phyloP scores from a whole-genome alignment of 2,329 filamentous ascomycete species.

The Cladophialophora immunda region DNA sequence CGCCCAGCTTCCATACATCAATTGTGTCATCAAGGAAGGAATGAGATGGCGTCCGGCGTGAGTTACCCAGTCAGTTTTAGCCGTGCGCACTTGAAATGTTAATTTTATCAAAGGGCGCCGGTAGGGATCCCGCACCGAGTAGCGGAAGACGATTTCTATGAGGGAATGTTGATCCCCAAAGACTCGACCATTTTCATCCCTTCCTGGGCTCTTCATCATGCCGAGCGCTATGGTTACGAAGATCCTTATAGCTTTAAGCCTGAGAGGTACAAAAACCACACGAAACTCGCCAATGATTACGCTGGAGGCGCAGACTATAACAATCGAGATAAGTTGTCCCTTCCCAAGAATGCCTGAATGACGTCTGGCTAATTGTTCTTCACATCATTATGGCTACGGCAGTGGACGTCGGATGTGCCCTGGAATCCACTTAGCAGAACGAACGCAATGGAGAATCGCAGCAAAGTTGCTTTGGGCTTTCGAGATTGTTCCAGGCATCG shows the following conservation, averaged over 20 bases:
- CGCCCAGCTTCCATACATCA: constrained; percentile 46
- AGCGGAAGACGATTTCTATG: constrained; percentile 59
- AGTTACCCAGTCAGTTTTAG: too few relatives aligned
- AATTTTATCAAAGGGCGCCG: constrained; percentile 15
- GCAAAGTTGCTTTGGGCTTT: constrained; percentile 24
- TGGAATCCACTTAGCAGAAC: constrained; percentile 37
- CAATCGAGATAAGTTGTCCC: constrained; percentile 14
- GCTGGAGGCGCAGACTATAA: constrained; percentile 18
- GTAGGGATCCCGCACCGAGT: constrained; percentile 38
- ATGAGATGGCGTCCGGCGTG: constrained; percentile 52
- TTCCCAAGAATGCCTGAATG: not conserved
- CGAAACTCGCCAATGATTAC: constrained; percentile 17
- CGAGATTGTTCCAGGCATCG: not conserved
- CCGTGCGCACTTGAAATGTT: too few relatives aligned
- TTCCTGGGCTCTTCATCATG: constrained; percentile 45
- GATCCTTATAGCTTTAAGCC: constrained; percentile 53
- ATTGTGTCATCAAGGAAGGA: constrained; percentile 51
- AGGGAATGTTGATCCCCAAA: constrained; percentile 59
- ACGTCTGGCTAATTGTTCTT: not conserved
- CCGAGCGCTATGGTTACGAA: constrained; percentile 51
- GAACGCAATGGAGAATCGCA: constrained; percentile 19
- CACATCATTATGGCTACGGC: constrained; percentile 35
- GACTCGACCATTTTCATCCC: constrained; percentile 52
- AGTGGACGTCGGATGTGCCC: constrained; percentile 40
- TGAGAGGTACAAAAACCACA: constrained; percentile 58